phyloP scores from a whole-genome alignment of 75 land plant genomes.

The Pinus albicaulis region DNA sequence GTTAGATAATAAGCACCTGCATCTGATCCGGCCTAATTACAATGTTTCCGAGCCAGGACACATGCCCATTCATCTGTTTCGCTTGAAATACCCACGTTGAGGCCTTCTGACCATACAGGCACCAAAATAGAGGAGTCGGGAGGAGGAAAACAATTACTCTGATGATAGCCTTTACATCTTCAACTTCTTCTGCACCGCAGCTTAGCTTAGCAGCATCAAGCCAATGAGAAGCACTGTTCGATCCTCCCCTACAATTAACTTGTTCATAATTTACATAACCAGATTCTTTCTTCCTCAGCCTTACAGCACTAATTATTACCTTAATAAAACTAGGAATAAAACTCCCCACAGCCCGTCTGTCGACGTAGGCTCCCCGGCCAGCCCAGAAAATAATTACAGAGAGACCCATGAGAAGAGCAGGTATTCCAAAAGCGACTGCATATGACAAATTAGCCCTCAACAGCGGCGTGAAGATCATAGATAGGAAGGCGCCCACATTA shows the following conservation, averaged over 20 bases:
- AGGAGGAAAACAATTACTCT: conserved; percentile 23
- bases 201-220: conserved; percentile 27
- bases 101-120: conserved; percentile 32
- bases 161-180: conserved; percentile 30
- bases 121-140: conserved; percentile 29
- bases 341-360: conserved; percentile 29
- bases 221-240: conserved; percentile 18
- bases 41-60: conserved; percentile 27
- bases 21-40: conserved; percentile 35
- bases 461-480: conserved; percentile 26
- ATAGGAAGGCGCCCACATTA: conserved; percentile 30
- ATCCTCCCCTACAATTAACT: background rate
- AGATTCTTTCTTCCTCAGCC: background rate
- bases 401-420: conserved; percentile 30
- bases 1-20: conserved; percentile 16
- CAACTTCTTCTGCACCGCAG: conserved; percentile 19
- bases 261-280: background rate
- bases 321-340: conserved; percentile 21
- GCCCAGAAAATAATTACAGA: conserved; percentile 29
- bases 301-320: conserved; percentile 22
- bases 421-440: conserved; percentile 31
- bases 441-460: conserved; percentile 27
- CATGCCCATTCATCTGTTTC: conserved; percentile 21
- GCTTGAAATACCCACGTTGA: conserved; percentile 43
- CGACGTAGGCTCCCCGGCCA: conserved; percentile 18